phyloP scores from a whole-genome alignment of 2,329 filamentous ascomycete species.

The Fusarium poae region DNA sequence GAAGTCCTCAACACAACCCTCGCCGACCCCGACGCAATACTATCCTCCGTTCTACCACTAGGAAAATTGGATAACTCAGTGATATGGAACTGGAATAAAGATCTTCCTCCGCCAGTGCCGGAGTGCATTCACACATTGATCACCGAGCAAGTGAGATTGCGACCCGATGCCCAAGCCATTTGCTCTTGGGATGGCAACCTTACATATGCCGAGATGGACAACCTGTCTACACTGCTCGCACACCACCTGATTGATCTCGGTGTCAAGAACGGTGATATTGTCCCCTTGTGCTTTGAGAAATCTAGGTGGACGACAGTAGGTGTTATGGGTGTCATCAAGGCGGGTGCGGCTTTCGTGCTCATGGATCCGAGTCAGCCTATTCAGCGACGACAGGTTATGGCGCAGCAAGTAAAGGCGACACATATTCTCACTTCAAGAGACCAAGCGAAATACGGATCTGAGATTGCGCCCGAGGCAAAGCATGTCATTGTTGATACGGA shows the following conservation, averaged over 20 bases:
- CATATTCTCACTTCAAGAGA: slow-evolving; percentile 41
- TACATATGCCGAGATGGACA: slow-evolving; percentile 48
- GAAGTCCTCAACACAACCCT: slow-evolving; percentile 47
- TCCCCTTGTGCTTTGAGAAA: slow-evolving; percentile 53
- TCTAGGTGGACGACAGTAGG: slow-evolving; percentile 50
- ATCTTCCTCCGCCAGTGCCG: slow-evolving; percentile 32
- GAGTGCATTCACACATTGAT: slow-evolving; percentile 48
- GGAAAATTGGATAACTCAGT: slow-evolving; percentile 42
- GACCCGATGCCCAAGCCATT: slow-evolving; percentile 47
- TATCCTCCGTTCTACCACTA: slow-evolving; percentile 37
- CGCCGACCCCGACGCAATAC: slow-evolving; percentile 9
- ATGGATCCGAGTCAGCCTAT: slow-evolving; percentile 50
- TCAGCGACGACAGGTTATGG: slow-evolving; percentile 44
- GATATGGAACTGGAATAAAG: slow-evolving; percentile 47
- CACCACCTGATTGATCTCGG: slow-evolving; percentile 41
- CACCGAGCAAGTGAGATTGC: slow-evolving; percentile 41
- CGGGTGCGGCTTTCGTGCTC: slow-evolving; percentile 53
- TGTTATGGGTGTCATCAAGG: slow-evolving; percentile 52
- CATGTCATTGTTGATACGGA: slow-evolving; percentile 37
- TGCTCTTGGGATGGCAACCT: slow-evolving; percentile 52
- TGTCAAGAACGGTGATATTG: slow-evolving; percentile 45
- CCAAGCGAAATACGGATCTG: slow-evolving; percentile 31
- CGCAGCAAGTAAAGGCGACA: slow-evolving; percentile 35
- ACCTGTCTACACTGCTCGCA: slow-evolving; percentile 44
- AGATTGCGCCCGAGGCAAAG: slow-evolving; percentile 39